Evolutionary conservation across 768 basidiomycete species (phyloP), one percentile per base, ranked within the genome.

Genomic region (Termitomyces sp.): DNA sequence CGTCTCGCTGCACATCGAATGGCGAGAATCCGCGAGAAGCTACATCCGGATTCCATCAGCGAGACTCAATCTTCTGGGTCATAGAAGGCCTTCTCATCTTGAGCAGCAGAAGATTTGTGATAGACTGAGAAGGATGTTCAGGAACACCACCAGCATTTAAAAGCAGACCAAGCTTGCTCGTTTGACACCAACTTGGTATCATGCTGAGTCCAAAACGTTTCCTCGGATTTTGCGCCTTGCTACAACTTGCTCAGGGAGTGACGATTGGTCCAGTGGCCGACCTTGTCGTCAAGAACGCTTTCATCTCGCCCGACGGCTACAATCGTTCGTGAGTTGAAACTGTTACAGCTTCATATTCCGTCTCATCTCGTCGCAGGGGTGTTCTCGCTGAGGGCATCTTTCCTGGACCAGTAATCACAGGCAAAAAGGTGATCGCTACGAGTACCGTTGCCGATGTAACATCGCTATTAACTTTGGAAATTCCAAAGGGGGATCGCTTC

Each of bases 211-310:
- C 34, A 35, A 43, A 35, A 12, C 23, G 23, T 8, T 35, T 54
- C 7, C 31, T 54, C 32, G 43, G 43, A 40, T 17, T 54, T 43
- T 34, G 42, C 23, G 53, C 23, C 9, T 37, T 54, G 42, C 29
- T 54, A 27, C 42, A 19, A 1, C 34, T 54, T 11, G 25, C 37
- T 19, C 45, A 55, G 8, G 54, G 45, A 19, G 44, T 55, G 5
- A 55, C 32, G n/a, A 55, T 55, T 31, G 54, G 54, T 38, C 54
- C 54, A 37, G 45, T 55, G 21, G 35, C 54, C 9, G 35, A 55
- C 37, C 37, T 55, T n/a, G 54, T 55, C n/a, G 35, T 55, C 27
- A 55, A 45, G 37, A 55, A 55, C 16, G 45, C 43, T 29, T 45
- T 46, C 25, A 47, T 55, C 25, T 35, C 54, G 7, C 54, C 54